These are phyloP conservation scores for Xylaria curta DNA, from an alignment of 495 filamentous ascomycete genomes.

Conservation along the genomic window DNA sequence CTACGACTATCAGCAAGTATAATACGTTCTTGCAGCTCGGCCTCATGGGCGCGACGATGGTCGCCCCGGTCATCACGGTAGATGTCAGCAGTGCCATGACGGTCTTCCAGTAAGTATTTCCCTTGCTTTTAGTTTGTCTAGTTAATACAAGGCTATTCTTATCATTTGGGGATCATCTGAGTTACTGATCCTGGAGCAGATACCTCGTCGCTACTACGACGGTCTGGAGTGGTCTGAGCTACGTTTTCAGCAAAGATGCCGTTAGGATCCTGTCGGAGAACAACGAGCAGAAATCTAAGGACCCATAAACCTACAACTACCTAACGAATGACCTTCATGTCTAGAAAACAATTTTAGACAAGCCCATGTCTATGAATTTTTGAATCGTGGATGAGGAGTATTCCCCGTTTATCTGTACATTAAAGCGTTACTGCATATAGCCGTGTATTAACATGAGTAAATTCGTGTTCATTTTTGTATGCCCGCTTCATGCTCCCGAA, in stretches of 20 bases:
- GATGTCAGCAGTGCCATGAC: constrained; percentile 64
- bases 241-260: constrained; percentile 79
- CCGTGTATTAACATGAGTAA: not conserved
- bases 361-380: not conserved
- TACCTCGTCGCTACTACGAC: constrained; percentile 83
- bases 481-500: not conserved
- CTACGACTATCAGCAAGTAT: constrained; percentile 88
- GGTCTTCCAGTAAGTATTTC: constrained; percentile 71
- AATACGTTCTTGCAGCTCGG: constrained; percentile 84
- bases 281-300: constrained; percentile 36
- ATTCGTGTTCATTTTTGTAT: not conserved
- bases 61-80: constrained; percentile 68
- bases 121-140: not conserved
- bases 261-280: constrained; percentile 73
- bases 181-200: constrained; percentile 40
- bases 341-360: not conserved
- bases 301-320: constrained; percentile 16
- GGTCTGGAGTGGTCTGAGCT: constrained; percentile 83
- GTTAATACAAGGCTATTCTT: not conserved
- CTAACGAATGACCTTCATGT: not conserved
- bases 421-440: not conserved
- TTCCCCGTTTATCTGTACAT: not conserved
- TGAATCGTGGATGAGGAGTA: not conserved
- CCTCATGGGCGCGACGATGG: constrained; percentile 78
- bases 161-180: not conserved